Evolutionary conservation across 805 yeast genomes (phyloP).

Genomic region (Tetrapisispora phaffii): DNA sequence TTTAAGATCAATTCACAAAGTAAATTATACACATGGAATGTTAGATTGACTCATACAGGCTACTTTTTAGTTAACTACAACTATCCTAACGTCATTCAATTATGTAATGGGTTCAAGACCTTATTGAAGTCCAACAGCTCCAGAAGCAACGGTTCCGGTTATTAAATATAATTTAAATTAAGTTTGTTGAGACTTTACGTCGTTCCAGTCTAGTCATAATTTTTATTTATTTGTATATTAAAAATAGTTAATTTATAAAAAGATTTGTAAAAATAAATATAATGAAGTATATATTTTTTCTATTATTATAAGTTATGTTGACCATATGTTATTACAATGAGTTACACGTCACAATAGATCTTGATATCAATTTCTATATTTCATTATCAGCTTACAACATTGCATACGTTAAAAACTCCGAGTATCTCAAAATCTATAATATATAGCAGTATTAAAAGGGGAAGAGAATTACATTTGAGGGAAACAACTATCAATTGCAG

Average conservation of each 20-base stretch:
- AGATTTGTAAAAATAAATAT: conserved; percentile 3
- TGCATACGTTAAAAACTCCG: too few species aligned
- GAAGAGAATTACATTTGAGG: too few species aligned
- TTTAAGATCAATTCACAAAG: conserved; percentile 71
- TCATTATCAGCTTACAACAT: too few species aligned
- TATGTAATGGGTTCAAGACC: conserved; percentile 93
- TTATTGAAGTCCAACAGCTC: conserved; percentile 30
- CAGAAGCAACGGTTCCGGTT: conserved; percentile 1
- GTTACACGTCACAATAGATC: too few species aligned
- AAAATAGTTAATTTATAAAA: background rate
- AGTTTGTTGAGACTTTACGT: background rate
- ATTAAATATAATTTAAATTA: background rate
- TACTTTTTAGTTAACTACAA: conserved; percentile 67
- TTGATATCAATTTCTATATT: too few species aligned
- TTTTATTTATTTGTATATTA: conserved; percentile 1
- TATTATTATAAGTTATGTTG: too few species aligned
- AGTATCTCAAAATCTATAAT: too few species aligned
- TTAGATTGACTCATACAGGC: conserved; percentile 82
- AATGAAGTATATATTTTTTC: background rate
- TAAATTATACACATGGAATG: conserved; percentile 76
- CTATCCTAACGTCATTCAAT: conserved; percentile 79
- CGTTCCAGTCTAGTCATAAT: background rate
- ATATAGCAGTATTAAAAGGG: too few species aligned
- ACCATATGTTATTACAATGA: too few species aligned
- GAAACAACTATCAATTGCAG: too few species aligned